Base-by-base conservation (phyloP, 1,284 basidiomycete genomes). In the Agroathelia rolfsii region DNA sequence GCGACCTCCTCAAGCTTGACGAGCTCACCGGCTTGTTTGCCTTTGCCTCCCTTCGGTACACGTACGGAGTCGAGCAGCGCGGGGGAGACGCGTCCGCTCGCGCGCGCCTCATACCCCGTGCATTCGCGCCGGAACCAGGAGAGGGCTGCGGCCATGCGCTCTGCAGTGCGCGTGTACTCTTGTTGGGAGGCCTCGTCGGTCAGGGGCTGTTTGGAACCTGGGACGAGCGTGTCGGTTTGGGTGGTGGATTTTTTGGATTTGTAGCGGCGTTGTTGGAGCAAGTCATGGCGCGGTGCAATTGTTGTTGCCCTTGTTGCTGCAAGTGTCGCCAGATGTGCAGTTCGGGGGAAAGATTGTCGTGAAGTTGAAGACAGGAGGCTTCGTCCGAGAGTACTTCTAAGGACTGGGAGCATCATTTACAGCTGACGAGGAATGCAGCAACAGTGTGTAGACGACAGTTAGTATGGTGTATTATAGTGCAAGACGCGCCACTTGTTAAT, bases 51-150 rank as follows among this genome's bases (percentile, higher is more conserved):
- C 5, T 72, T 43, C 37, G 59, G 59, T 19, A 87, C 74, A 16
- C 69, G 64, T 8, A 87, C 79, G 1, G 76, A 69, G n/a, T 72
- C 59, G 26, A 87, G 64, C 39, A 87, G 43, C 2, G 66, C 66
- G 4, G 83, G 79, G 0, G 77, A 81, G 37, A 87, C 68, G 21
- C 81, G 76, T 21, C 84, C 83, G 37, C 62, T 72, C 1, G 77
- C 80, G n/a, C 82, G 72, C 12, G 66, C 66, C 53, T 84, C 80
- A 22, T 74, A 56, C 13, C 56, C 60, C 6, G 76, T 72, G 30
- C 76, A 73, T 45, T 83, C 79, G 40, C 78, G 79, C 32, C 72
- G 62, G 60, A 70, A 81, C 72, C 75, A 77, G 19, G 80, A 77
- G 13, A 79, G 61, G 3, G 68, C 59, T 1, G 59, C 50, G 24